A percentile compares a stretch with the other conserved stretches of the same genome.
Evolutionary conservation across 2,329 filamentous ascomycete species (phyloP).

Genomic region (Epichloe baconii): DNA sequence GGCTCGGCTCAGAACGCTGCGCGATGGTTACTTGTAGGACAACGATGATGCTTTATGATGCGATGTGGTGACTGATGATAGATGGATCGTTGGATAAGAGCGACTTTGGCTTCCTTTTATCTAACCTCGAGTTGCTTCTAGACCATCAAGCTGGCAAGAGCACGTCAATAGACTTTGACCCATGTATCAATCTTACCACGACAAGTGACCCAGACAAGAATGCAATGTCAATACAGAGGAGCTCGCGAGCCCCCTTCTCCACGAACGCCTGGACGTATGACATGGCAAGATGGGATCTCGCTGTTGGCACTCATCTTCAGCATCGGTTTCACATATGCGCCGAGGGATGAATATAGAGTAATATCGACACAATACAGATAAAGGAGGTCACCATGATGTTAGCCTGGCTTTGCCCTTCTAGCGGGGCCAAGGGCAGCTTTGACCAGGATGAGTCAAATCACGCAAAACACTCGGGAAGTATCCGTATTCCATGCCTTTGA

Average conservation of each 20-base stretch:
- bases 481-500: too few relatives aligned
- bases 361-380: neutral
- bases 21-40: neutral
- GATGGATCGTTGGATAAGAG: neutral
- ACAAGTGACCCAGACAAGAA: neutral
- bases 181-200: neutral
- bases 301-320: neutral
- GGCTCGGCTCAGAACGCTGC: neutral
- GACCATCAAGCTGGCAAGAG: neutral
- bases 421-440: neutral
- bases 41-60: neutral
- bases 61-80: neutral
- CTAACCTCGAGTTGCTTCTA: neutral
- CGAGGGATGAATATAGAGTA: neutral
- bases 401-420: neutral
- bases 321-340: neutral
- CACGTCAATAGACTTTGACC: neutral
- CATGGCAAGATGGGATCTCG: neutral
- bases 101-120: conserved; percentile 3
- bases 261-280: neutral
- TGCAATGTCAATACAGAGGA: conserved; percentile 9
- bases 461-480: neutral
- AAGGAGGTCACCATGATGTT: neutral
- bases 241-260: neutral
- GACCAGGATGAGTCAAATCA: neutral